These are phyloP conservation scores for Cyberlindnera xylosilytica DNA, from an alignment of 805 yeast species.

Conservation along the genomic window DNA sequence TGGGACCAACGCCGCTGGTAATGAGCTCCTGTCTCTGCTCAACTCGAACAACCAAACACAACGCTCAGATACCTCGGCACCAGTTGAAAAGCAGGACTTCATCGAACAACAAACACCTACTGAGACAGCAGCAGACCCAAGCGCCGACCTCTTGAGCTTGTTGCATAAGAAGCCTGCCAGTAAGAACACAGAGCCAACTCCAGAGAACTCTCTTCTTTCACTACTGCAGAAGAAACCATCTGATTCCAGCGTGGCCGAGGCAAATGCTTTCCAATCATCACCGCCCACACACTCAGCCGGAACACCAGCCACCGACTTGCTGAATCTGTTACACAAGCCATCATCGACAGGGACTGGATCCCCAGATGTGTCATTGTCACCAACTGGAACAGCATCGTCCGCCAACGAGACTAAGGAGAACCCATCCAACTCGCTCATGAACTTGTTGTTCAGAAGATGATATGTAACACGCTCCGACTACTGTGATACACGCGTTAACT, in stretches of 20 bases:
- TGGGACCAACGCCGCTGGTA: neutral
- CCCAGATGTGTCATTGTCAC: too few species aligned
- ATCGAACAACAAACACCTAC: neutral
- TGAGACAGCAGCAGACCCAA: constrained; percentile 2
- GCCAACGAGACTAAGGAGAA: constrained; percentile 4
- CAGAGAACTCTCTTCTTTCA: neutral
- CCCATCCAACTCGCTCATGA: constrained; percentile 9
- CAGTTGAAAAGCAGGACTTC: too few species aligned
- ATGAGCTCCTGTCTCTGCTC: neutral
- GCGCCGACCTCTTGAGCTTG: constrained; percentile 13
- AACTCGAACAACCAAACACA: neutral
- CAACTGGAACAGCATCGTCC: too few species aligned
- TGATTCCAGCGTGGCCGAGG: too few species aligned
- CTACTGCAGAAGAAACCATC: constrained; percentile 4
- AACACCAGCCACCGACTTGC: constrained; percentile 20
- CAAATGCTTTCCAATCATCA: too few species aligned
- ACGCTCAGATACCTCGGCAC: too few species aligned
- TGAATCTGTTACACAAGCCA: constrained; percentile 19
- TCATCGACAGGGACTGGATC: constrained; percentile 1
- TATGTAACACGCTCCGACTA: neutral
- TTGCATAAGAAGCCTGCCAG: constrained; percentile 11
- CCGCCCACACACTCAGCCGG: constrained; percentile 13
- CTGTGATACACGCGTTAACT: neutral
- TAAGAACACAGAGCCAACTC: neutral
- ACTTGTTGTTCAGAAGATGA: constrained; percentile 13